These are phyloP conservation scores for Gracilaria domingensis DNA, from an alignment of 23 red algal species.

Conservation along the genomic window DNA sequence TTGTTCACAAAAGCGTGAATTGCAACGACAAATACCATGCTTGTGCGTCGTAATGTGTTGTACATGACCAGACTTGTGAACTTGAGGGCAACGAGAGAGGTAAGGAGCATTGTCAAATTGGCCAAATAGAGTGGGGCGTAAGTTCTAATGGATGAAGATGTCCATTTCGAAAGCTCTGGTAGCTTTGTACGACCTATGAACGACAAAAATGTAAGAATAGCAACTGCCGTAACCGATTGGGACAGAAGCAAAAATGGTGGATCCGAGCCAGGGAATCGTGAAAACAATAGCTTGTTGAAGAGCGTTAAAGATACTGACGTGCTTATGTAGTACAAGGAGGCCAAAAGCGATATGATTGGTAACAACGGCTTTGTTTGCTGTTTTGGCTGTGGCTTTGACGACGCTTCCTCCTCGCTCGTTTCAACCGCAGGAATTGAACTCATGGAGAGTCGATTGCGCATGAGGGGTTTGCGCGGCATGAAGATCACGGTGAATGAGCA, in stretches of 20 bases:
- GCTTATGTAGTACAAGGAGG: constrained; percentile 81
- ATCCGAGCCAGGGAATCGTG: constrained; percentile 51
- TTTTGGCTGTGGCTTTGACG: not conserved
- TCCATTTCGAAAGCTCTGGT: constrained; percentile 31
- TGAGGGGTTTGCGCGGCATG: not conserved
- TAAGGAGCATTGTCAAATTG: constrained; percentile 79
- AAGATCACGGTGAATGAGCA: too few species aligned
- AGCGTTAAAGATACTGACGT: constrained; percentile 78
- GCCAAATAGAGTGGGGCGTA: constrained; percentile 64
- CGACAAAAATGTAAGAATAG: constrained; percentile 28
- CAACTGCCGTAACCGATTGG: constrained; percentile 60
- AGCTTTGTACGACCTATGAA: not conserved
- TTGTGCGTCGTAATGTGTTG: constrained; percentile 91
- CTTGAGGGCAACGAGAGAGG: constrained; percentile 73
- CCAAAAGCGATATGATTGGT: constrained; percentile 33
- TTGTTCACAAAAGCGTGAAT: constrained; percentile 59
- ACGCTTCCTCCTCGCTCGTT: not conserved
- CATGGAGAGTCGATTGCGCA: not conserved
- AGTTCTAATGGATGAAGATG: constrained; percentile 1
- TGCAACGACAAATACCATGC: constrained; percentile 78
- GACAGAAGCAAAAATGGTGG: constrained; percentile 70
- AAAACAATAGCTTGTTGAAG: constrained; percentile 90
- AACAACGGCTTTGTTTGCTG: not conserved
- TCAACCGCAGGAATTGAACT: not conserved
- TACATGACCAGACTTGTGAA: constrained; percentile 88